Conservation (phyloP, 2,329 filamentous ascomycete genomes). For the Colletotrichum sp. region DNA sequence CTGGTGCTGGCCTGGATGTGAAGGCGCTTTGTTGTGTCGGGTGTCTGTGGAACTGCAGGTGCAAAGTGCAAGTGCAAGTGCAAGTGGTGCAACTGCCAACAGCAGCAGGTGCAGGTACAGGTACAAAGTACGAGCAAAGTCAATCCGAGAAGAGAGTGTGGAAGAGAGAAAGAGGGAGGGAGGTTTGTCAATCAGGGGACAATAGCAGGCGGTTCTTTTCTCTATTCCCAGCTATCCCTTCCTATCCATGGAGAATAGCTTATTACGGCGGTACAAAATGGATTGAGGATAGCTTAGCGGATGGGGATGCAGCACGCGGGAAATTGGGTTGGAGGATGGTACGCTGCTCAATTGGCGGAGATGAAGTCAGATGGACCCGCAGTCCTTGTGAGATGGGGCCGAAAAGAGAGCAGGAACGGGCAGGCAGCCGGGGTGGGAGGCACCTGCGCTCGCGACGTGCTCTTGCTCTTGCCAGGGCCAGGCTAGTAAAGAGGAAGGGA, state of each 20-base stretch:
- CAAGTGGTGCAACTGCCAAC: not conserved
- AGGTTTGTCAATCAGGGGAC: not conserved
- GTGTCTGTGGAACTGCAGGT: not conserved
- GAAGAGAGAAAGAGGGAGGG: not conserved
- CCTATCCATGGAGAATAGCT: not conserved
- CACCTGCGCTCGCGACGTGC: not conserved
- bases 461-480: not conserved
- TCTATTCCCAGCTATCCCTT: not conserved
- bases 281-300: not conserved
- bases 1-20: not conserved
- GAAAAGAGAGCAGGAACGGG: not conserved
- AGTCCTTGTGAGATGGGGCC: not conserved
- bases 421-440: not conserved
- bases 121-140: not conserved
- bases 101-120: not conserved
- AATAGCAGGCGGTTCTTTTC: not conserved
- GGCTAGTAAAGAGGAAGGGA: not conserved
- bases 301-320: slow-evolving; percentile 1
- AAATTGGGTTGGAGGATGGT: slow-evolving; percentile 13
- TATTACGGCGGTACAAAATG: not conserved
- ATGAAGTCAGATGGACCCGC: slow-evolving; percentile 10
- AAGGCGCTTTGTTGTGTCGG: not conserved
- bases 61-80: not conserved
- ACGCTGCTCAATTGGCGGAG: slow-evolving; percentile 12
- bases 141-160: not conserved